These are phyloP conservation scores for Trichomonascaceae sp. DNA, from an alignment of 1,139 yeast genomes.

Conservation along the genomic window DNA sequence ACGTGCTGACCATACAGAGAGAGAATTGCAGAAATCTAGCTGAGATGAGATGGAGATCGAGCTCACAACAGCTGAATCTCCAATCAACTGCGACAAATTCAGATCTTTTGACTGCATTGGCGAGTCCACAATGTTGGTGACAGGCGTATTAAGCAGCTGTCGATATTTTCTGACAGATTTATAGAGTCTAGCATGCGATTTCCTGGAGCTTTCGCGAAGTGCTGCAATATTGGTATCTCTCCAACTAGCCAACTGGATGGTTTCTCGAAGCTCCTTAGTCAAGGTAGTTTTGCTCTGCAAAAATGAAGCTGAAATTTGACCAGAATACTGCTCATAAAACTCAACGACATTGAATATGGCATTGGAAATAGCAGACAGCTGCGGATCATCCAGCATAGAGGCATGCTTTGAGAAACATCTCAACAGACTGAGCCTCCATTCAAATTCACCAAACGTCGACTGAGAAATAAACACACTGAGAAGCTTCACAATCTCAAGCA, in stretches of 20 bases:
- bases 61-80: neutral
- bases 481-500: conserved; percentile 50
- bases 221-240: conserved; percentile 94
- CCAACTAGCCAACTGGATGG: conserved; percentile 90
- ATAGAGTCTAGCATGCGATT: conserved; percentile 78
- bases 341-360: conserved; percentile 57
- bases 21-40: conserved; percentile 21
- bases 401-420: conserved; percentile 56
- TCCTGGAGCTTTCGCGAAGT: conserved; percentile 83
- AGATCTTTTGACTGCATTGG: conserved; percentile 2
- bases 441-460: conserved; percentile 69
- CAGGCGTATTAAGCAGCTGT: conserved; percentile 48
- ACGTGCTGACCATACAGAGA: conserved; percentile 48
- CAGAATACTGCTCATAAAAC: conserved; percentile 62
- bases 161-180: conserved; percentile 82
- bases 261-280: conserved; percentile 77
- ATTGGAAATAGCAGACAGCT: conserved; percentile 26
- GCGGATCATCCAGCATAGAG: conserved; percentile 10
- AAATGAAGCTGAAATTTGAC: conserved; percentile 44
- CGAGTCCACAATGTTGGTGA: conserved; percentile 49
- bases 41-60: conserved; percentile 6
- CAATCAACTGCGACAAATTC: neutral
- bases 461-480: conserved; percentile 71
- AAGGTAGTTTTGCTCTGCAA: conserved; percentile 44
- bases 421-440: conserved; percentile 50